phyloP scores from a whole-genome alignment of 352 stramenopile genomes.

The Phytophthora pseudosyringae region DNA sequence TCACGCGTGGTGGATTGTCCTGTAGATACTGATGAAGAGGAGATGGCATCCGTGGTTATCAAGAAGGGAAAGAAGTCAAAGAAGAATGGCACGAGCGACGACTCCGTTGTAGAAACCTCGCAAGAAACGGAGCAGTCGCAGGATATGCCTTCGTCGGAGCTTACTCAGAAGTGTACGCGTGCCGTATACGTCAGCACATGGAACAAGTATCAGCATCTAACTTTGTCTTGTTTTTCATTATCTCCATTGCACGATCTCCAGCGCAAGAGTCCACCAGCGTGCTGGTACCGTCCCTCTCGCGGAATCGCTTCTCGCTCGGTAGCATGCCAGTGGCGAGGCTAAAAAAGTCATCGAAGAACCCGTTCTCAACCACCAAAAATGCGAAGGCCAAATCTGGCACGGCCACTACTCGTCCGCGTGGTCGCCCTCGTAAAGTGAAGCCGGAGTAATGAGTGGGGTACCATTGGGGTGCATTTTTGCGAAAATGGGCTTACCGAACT shows the following conservation, averaged over 20 bases:
- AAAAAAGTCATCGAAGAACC: constrained; percentile 85
- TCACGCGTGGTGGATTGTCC: constrained; percentile 23
- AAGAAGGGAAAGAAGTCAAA: constrained; percentile 40
- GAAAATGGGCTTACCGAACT: constrained; percentile 12
- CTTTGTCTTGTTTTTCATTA: neutral
- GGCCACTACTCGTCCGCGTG: constrained; percentile 18
- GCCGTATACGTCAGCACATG: neutral
- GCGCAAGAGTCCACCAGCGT: constrained; percentile 70
- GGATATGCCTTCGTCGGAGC: constrained; percentile 54
- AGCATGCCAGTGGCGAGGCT: constrained; percentile 80
- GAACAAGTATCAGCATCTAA: constrained; percentile 2
- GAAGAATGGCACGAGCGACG: constrained; percentile 36
- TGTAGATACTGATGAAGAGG: constrained; percentile 43
- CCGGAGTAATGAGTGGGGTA: constrained; percentile 20
- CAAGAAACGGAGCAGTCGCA: constrained; percentile 54
- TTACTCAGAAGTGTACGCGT: constrained; percentile 61
- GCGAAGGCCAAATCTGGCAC: constrained; percentile 25
- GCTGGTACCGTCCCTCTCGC: constrained; percentile 59
- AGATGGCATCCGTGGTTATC: constrained; percentile 17
- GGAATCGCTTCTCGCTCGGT: constrained; percentile 80
- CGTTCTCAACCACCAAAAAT: constrained; percentile 53
- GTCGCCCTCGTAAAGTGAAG: constrained; percentile 45
- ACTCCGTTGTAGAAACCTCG: constrained; percentile 38
- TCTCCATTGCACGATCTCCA: constrained; percentile 14
- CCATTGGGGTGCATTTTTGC: neutral